A percentile compares a stretch with the other conserved stretches of the same genome.
phyloP scores from a whole-genome alignment of 192 early-diverging fungal genomes.

The Coemansia sp. region DNA sequence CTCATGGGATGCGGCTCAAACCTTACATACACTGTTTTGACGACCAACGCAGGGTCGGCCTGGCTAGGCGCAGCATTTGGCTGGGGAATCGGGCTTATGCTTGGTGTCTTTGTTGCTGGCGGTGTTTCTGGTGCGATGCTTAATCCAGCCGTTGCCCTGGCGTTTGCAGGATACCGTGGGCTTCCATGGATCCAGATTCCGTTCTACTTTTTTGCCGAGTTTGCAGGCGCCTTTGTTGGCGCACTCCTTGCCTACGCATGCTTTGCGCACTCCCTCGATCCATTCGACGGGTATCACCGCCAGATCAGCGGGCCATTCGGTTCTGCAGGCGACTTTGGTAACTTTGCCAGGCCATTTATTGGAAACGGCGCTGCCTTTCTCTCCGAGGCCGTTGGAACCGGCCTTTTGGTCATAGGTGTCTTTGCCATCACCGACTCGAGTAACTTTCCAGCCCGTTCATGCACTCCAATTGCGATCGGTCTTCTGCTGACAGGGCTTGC shows the following conservation, averaged over 20 bases:
- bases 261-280: conserved; percentile 51
- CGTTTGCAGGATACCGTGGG: conserved; percentile 52
- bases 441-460: conserved; percentile 55
- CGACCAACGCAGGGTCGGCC: conserved; percentile 50
- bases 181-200: conserved; percentile 58
- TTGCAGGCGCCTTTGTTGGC: conserved; percentile 56
- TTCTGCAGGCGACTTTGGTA: conserved; percentile 52
- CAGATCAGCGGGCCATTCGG: conserved; percentile 39
- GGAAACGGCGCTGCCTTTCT: conserved; percentile 53
- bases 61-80: conserved; percentile 56
- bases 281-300: conserved; percentile 50
- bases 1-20: conserved; percentile 51
- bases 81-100: conserved; percentile 55
- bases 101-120: conserved; percentile 47
- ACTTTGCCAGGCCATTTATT: conserved; percentile 53
- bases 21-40: conserved; percentile 41
- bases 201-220: conserved; percentile 55
- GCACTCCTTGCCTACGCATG: conserved; percentile 51
- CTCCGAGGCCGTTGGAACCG: conserved; percentile 65
- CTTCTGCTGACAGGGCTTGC: conserved; percentile 60
- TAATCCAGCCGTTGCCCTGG: conserved; percentile 55
- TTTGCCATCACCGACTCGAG: conserved; percentile 61
- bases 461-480: conserved; percentile 60
- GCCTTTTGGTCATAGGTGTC: conserved; percentile 60
- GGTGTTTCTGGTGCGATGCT: conserved; percentile 54